Evolutionary conservation across 2,329 filamentous ascomycete species (phyloP).

Genomic region (Trichophyton schoenleinii): DNA sequence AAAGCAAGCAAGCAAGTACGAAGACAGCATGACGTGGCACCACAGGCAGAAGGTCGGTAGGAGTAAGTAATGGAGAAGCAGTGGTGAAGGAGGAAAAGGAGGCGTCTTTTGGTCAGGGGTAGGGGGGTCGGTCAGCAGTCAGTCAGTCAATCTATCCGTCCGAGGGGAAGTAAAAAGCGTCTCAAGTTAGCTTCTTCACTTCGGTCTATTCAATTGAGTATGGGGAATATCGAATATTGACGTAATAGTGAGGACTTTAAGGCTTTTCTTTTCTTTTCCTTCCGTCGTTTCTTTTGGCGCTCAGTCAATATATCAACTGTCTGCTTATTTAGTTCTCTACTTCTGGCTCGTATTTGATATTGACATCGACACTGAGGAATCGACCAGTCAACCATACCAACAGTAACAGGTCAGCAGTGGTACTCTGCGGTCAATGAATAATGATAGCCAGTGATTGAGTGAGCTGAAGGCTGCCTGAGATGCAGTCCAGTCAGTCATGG

Average conservation of each 20-base stretch:
- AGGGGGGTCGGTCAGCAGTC: too few species aligned
- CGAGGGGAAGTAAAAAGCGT: too few species aligned
- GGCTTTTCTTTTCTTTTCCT: neutral
- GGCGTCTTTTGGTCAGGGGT: too few species aligned
- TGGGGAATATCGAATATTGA: slow-evolving; percentile 1
- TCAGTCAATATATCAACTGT: neutral
- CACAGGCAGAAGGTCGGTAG: neutral
- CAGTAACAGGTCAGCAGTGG: too few species aligned
- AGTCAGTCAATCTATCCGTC: too few species aligned
- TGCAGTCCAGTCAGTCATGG: neutral
- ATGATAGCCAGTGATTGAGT: too few species aligned
- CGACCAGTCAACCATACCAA: neutral
- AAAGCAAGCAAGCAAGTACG: neutral
- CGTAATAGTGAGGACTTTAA: neutral
- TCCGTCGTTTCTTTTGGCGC: neutral
- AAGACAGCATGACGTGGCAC: neutral
- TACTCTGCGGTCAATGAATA: too few species aligned
- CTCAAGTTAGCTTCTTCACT: neutral
- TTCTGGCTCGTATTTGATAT: too few species aligned
- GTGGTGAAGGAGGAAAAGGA: neutral
- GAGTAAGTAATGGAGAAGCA: neutral
- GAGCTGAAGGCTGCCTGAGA: neutral
- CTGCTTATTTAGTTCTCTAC: too few species aligned
- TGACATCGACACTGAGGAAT: neutral
- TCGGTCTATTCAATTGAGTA: neutral